phyloP scores from a whole-genome alignment of 225 moss, liverwort and hornwort genomes.

The Bryoerythrophyllum caledonicum region DNA sequence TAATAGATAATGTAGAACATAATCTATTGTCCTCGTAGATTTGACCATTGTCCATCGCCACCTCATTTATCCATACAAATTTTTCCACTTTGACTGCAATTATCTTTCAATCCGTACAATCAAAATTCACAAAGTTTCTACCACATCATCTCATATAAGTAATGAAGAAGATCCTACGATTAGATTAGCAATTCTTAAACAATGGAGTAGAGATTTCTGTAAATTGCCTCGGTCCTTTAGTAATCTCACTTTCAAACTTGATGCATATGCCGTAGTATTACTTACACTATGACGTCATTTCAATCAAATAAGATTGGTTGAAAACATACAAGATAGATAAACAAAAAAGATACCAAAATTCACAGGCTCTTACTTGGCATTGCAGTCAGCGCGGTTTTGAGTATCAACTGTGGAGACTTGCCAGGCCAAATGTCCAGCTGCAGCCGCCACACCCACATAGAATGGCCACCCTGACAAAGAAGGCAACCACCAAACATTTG shows the following conservation, averaged over 20 bases:
- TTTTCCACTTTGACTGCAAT: too few relatives aligned
- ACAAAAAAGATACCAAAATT: neutral
- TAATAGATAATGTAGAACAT: too few relatives aligned
- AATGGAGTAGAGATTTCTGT: too few relatives aligned
- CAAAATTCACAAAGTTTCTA: too few relatives aligned
- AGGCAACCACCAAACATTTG: neutral
- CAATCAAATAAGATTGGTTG: neutral
- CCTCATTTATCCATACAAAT: too few relatives aligned
- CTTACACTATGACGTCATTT: neutral
- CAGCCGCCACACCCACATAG: conserved; percentile 63
- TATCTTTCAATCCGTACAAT: too few relatives aligned
- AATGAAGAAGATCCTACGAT: too few relatives aligned
- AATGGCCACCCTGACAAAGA: conserved; percentile 79
- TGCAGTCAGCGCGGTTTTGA: conserved; percentile 71
- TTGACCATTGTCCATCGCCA: too few relatives aligned
- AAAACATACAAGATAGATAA: neutral
- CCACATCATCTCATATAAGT: too few relatives aligned
- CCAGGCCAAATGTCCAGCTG: conserved; percentile 86
- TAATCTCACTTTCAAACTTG: neutral
- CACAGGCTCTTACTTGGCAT: conserved; percentile 58
- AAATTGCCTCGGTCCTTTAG: too few relatives aligned
- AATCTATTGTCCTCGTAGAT: too few relatives aligned
- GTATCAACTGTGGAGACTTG: conserved; percentile 72
- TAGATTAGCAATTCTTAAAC: too few relatives aligned
- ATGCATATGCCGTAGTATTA: neutral